Percentiles rank a stretch among this genome's conserved stretches.
Evolutionary conservation across 2,329 filamentous ascomycete species (phyloP).

Genomic region (Pseudocercospora fijiensis): DNA sequence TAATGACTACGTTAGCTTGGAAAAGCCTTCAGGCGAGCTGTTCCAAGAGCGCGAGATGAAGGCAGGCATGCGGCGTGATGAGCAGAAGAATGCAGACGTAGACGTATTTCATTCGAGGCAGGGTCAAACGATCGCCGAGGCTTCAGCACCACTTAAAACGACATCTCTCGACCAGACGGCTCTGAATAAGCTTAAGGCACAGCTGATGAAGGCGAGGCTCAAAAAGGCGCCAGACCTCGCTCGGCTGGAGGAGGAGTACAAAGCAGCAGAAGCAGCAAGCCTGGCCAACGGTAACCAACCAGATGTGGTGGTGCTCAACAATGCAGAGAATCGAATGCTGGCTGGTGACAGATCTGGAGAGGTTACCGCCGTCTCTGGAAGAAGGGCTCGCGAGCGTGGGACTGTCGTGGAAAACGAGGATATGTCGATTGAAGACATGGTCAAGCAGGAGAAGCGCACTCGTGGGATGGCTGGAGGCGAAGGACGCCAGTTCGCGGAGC

Average conservation of each 20-base stretch:
- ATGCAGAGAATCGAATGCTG: constrained; percentile 87
- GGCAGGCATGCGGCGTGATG: constrained; percentile 50
- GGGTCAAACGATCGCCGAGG: constrained; percentile 59
- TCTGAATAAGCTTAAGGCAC: constrained; percentile 85
- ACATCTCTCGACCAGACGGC: constrained; percentile 69
- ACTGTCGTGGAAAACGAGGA: constrained; percentile 88
- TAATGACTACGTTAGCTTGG: constrained; percentile 76
- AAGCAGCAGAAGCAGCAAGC: constrained; percentile 66
- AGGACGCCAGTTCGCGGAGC: constrained; percentile 77
- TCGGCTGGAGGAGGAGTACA: constrained; percentile 80
- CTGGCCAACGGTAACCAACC: constrained; percentile 56
- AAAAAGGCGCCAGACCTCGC: constrained; percentile 72
- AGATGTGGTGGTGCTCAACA: constrained; percentile 75
- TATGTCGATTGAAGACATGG: constrained; percentile 96
- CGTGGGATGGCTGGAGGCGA: constrained; percentile 68
- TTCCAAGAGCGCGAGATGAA: constrained; percentile 72
- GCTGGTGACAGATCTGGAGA: constrained; percentile 73
- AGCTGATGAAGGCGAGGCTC: constrained; percentile 94
- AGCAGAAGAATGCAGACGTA: constrained; percentile 33
- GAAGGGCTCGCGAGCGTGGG: constrained; percentile 79
- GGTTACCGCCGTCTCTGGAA: constrained; percentile 74
- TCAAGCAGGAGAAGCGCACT: constrained; percentile 87
- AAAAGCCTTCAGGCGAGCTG: constrained; percentile 83
- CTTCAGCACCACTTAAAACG: constrained; percentile 50
- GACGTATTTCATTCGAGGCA: constrained; percentile 46